Conservation (phyloP, 768 basidiomycete species). For the Ephemerocybe angulata region DNA sequence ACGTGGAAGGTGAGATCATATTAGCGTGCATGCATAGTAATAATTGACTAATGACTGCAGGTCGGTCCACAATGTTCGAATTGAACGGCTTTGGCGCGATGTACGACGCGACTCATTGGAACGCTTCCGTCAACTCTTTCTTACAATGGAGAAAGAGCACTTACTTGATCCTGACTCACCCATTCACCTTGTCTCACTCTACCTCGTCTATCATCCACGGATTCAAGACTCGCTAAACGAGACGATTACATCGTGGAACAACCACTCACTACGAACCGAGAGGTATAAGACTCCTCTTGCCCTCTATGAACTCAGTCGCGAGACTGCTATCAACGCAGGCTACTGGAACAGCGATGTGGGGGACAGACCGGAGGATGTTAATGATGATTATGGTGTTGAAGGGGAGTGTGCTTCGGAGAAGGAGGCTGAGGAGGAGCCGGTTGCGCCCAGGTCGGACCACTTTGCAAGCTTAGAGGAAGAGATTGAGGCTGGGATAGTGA, state of each 20-base stretch:
- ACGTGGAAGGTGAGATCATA: slow-evolving; percentile 20
- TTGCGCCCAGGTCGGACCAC: not conserved
- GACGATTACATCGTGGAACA: slow-evolving; percentile 22
- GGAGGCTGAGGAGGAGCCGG: slow-evolving; percentile 1
- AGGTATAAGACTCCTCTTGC: slow-evolving; percentile 16
- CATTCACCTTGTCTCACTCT: slow-evolving; percentile 23
- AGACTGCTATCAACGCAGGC: slow-evolving; percentile 19
- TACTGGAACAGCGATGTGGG: slow-evolving; percentile 24
- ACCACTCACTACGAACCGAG: slow-evolving; percentile 22
- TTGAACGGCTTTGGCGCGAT: slow-evolving; percentile 20
- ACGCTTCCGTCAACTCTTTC: slow-evolving; percentile 25
- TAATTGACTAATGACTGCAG: too few species aligned
- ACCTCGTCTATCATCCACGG: slow-evolving; percentile 24
- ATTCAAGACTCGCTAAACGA: slow-evolving; percentile 24
- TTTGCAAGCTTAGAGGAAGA: slow-evolving; percentile 4
- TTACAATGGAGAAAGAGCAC: slow-evolving; percentile 20
- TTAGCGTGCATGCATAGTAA: too few species aligned
- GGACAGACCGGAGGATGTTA: slow-evolving; percentile 10
- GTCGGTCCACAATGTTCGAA: slow-evolving; percentile 26
- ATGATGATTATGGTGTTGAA: slow-evolving; percentile 12
- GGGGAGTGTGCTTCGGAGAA: slow-evolving; percentile 2
- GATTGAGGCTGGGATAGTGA: slow-evolving; percentile 6
- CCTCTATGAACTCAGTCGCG: slow-evolving; percentile 21
- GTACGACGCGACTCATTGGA: slow-evolving; percentile 26
- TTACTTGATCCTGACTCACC: slow-evolving; percentile 17